Conservation (phyloP, 2,329 filamentous ascomycete species). For the Tolypocladium guangdongense region DNA sequence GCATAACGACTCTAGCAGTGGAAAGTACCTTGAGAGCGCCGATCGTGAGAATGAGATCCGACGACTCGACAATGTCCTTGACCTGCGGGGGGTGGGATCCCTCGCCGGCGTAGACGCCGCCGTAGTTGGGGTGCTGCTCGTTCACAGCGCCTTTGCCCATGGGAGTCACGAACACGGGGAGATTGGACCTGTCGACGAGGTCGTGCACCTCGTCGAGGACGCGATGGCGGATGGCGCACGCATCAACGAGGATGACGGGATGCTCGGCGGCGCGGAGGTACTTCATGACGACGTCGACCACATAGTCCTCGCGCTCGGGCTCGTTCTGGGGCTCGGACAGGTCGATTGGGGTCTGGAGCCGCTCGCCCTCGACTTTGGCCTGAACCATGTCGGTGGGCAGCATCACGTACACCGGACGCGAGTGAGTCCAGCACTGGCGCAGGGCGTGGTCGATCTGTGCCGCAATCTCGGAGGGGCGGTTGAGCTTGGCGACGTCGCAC, state of each 20-base stretch:
- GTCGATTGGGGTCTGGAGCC: constrained; percentile 61
- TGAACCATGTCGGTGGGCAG: constrained; percentile 73
- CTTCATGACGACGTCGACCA: constrained; percentile 68
- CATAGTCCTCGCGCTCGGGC: constrained; percentile 62
- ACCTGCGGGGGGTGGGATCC: constrained; percentile 57
- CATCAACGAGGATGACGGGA: constrained; percentile 73
- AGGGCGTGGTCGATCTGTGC: constrained; percentile 69
- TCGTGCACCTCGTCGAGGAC: constrained; percentile 62
- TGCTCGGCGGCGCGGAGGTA: constrained; percentile 62
- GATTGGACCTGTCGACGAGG: constrained; percentile 58
- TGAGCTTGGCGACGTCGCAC: constrained; percentile 59
- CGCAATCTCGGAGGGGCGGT: constrained; percentile 58
- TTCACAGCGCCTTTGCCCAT: constrained; percentile 84
- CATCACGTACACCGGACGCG: constrained; percentile 73
- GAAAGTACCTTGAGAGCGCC: constrained; percentile 45
- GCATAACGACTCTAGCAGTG: not conserved
- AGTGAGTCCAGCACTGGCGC: constrained; percentile 60
- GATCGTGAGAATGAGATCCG: constrained; percentile 61
- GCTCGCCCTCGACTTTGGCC: constrained; percentile 62
- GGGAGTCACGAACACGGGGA: constrained; percentile 79
- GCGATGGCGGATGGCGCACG: constrained; percentile 68
- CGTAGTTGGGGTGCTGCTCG: constrained; percentile 64
- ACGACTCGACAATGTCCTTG: constrained; percentile 51
- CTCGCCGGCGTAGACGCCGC: constrained; percentile 75
- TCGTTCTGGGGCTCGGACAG: constrained; percentile 55